These are phyloP conservation scores for Metarhizium anisopliae DNA, from an alignment of 2,329 filamentous ascomycete species.

Conservation along the genomic window DNA sequence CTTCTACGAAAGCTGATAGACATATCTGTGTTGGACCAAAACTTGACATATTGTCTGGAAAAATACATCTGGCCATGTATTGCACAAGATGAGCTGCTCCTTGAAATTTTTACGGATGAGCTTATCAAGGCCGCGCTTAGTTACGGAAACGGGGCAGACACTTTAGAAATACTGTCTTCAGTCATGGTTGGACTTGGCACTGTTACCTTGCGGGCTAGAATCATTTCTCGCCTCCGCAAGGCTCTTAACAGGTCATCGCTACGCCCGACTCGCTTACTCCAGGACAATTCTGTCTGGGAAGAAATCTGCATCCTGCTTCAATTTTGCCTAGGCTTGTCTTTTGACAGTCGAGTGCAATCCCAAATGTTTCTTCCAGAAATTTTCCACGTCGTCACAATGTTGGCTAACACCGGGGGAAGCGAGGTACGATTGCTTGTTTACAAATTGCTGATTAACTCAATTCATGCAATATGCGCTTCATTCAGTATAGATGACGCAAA, in stretches of 20 bases:
- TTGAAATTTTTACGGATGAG: conserved; percentile 61
- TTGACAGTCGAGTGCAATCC: conserved; percentile 57
- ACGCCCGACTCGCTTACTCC: conserved; percentile 54
- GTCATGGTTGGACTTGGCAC: conserved; percentile 56
- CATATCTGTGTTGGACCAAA: conserved; percentile 51
- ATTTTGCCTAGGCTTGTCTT: conserved; percentile 58
- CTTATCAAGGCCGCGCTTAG: conserved; percentile 53
- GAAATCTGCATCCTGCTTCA: conserved; percentile 60
- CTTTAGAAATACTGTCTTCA: conserved; percentile 51
- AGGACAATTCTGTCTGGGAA: conserved; percentile 60
- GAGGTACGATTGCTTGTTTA: conserved; percentile 52
- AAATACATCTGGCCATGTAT: conserved; percentile 58
- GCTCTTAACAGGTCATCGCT: conserved; percentile 58
- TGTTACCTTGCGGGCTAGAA: conserved; percentile 54
- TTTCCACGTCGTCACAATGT: conserved; percentile 63
- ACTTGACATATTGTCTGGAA: conserved; percentile 51
- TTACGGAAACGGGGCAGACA: conserved; percentile 48
- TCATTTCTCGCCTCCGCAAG: conserved; percentile 57
- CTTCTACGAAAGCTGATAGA: conserved; percentile 61
- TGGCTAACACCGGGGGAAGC: conserved; percentile 53
- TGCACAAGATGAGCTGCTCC: conserved; percentile 53
- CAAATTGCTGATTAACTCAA: conserved; percentile 54
- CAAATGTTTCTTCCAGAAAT: conserved; percentile 61
- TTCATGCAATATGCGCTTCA: conserved; percentile 59
- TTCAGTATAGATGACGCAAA: conserved; percentile 53